Evolutionary conservation across 202 grass and related monocot species (phyloP), one percentile per base, ranked within the genome.

Genomic region (Tripidium arundinaceum): DNA sequence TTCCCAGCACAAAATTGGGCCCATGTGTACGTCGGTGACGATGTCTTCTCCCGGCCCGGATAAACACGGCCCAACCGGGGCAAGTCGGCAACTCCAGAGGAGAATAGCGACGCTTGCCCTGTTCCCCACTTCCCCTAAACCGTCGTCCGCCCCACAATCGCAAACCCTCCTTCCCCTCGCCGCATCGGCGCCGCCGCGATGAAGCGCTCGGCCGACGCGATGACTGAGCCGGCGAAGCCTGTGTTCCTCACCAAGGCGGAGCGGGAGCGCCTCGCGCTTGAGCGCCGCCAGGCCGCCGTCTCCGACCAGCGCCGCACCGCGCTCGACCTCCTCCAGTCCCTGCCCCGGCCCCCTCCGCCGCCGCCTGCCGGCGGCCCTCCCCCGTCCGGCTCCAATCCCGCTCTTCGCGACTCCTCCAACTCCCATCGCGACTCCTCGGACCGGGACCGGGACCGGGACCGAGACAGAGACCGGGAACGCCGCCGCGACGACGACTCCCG

Each of bases 171-270:
- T 15, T 0, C 25, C n/a, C 54, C 65, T 3, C 55, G 21, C 75
- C 5, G 21, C 84, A 9, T 7, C 65, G 10, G 25, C 61, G 59
- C 83, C 66, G 67, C 81, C 77, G 86, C 84, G 75, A 98, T 93
- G 95, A 98, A 98, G 88, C 92, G 91, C 65, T 79, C 91, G 3
- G 68, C 59, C 12, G 87, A 91, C 57, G 86, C 86, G 16, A 67
- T 81, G 70, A 83, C 67, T 46, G 90, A 88, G 67, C 59, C 76
- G 45, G 76, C 73, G 49, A 93, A 91, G 84, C 87, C 85, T 19
- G 86, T 90, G 42, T 98, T 98, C 81, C 67, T 98, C 61, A 77
- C 92, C 81, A 90, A 90, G 75, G 90, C 89, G 29, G 88, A 98
- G 81, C 78, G 92, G 57, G 85, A 89, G 84, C 89, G 83, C 70